A percentile compares a stretch with the other conserved stretches of the same genome.
Evolutionary conservation across 371 early-diverging fungal species (phyloP).

Genomic region (Lichtheimia ramosa): DNA sequence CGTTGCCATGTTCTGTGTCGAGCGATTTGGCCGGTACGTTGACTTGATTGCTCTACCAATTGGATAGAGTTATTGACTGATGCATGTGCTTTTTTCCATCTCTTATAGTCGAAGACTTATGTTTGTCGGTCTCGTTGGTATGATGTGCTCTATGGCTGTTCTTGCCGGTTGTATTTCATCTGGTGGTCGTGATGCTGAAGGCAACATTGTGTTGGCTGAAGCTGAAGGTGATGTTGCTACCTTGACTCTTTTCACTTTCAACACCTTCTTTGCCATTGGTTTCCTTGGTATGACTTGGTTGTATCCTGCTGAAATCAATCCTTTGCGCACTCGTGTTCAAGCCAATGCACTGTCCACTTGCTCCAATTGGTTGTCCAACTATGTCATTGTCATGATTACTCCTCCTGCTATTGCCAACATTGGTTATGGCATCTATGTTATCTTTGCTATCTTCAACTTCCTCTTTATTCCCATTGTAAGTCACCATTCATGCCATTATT

Average conservation of each 20-base stretch:
- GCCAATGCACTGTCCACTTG: constrained; percentile 44
- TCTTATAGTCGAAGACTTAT: constrained; percentile 10
- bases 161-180: constrained; percentile 8
- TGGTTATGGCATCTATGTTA: constrained; percentile 38
- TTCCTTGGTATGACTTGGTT: constrained; percentile 56
- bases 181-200: constrained; percentile 13
- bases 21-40: constrained; percentile 12
- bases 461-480: constrained; percentile 29
- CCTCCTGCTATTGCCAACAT: constrained; percentile 29
- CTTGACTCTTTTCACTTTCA: constrained; percentile 39
- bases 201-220: constrained; percentile 9
- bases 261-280: constrained; percentile 57
- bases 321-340: constrained; percentile 29
- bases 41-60: no score
- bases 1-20: constrained; percentile 19
- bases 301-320: constrained; percentile 61
- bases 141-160: constrained; percentile 17
- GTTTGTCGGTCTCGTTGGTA: constrained; percentile 20
- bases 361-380: constrained; percentile 60
- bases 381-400: constrained; percentile 32
- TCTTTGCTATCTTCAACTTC: constrained; percentile 37
- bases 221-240: constrained; percentile 28
- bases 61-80: no score
- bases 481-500: neutral
- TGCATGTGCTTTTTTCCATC: no score